Conservation (phyloP, 768 basidiomycete species). For the Ephemerocybe angulata region DNA sequence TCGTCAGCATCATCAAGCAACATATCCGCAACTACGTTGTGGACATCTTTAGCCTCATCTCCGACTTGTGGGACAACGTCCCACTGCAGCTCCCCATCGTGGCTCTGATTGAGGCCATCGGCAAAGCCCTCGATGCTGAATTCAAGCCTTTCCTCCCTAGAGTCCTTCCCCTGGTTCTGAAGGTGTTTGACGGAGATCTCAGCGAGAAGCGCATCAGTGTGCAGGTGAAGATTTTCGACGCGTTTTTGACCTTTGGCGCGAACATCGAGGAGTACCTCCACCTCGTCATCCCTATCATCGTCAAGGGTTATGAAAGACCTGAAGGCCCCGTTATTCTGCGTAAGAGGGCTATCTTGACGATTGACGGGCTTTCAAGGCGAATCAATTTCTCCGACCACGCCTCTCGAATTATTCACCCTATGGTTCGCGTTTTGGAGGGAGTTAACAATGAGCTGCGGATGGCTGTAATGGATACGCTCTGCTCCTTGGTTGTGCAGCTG, state of each 20-base stretch:
- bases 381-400: constrained; percentile 99
- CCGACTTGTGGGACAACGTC: constrained; percentile 85
- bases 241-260: constrained; percentile 90
- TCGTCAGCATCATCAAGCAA: constrained; percentile 95
- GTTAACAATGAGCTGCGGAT: constrained; percentile 75
- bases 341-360: constrained; percentile 86
- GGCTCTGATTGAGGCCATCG: constrained; percentile 86
- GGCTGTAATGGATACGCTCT: constrained; percentile 90
- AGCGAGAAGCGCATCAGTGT: constrained; percentile 74
- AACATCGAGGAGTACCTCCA: constrained; percentile 98
- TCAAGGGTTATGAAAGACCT: constrained; percentile 81
- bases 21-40: constrained; percentile 91
- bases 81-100: constrained; percentile 89
- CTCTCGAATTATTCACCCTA: constrained; percentile 92
- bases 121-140: constrained; percentile 91
- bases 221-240: constrained; percentile 90
- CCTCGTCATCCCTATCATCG: constrained; percentile 91
- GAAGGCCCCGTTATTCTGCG: constrained; percentile 73
- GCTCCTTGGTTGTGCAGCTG: constrained; percentile 87
- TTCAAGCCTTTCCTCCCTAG: constrained; percentile 95
- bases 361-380: constrained; percentile 83
- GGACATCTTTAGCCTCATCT: constrained; percentile 80
- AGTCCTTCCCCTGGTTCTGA: constrained; percentile 83
- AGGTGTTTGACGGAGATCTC: constrained; percentile 86
- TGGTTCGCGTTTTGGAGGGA: constrained; percentile 79